Conservation (phyloP, 768 basidiomycete species). For the Mycena capillaripes region DNA sequence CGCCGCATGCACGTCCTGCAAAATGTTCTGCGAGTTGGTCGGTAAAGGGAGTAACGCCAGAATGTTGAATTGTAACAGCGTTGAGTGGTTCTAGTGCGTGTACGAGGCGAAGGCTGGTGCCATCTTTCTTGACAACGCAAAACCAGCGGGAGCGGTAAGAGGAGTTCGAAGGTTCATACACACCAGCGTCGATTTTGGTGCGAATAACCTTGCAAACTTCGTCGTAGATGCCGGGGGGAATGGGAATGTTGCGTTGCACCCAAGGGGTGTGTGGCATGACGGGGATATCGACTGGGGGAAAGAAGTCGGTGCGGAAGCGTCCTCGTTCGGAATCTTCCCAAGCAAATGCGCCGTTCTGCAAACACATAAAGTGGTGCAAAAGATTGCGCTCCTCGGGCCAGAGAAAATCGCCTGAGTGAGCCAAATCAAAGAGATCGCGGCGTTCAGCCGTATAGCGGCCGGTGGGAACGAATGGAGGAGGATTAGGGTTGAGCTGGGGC, state of each 20-base stretch:
- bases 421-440: constrained; percentile 7
- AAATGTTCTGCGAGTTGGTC: constrained; percentile 29
- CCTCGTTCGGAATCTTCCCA: constrained; percentile 39
- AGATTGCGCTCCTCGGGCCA: constrained; percentile 34
- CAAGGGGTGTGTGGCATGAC: constrained; percentile 40
- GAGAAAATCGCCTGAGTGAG: constrained; percentile 32
- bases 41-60: no score
- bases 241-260: constrained; percentile 38
- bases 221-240: constrained; percentile 40
- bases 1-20: constrained; percentile 6
- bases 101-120: constrained; percentile 34
- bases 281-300: no score
- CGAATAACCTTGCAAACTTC: constrained; percentile 25
- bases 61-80: no score
- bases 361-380: constrained; percentile 26
- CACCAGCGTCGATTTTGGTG: constrained; percentile 16
- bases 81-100: constrained; percentile 40
- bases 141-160: constrained; percentile 33
- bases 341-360: constrained; percentile 33
- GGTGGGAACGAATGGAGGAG: constrained; percentile 19
- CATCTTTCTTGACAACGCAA: constrained; percentile 38
- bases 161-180: constrained; percentile 31
- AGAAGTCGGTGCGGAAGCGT: constrained; percentile 39
- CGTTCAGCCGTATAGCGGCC: constrained; percentile 32
- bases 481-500: constrained; percentile 26